A percentile compares a stretch with the other conserved stretches of the same genome.
These are phyloP conservation scores for Apophysomyces trapeziformis DNA, from an alignment of 371 early-diverging fungal genomes.

Conservation along the genomic window DNA sequence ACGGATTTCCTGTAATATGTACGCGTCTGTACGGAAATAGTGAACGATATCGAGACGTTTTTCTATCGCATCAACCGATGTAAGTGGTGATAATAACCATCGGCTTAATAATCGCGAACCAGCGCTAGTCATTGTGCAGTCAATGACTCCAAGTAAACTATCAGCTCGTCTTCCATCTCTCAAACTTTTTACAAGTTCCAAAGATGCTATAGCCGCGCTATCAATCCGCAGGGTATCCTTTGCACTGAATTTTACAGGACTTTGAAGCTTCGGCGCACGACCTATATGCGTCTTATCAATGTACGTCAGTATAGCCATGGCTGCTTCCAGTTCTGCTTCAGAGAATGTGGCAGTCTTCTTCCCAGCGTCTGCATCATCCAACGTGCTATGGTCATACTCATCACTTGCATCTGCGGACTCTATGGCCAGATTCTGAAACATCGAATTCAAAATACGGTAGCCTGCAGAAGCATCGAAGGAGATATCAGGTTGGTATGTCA, in stretches of 20 bases:
- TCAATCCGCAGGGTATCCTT: conserved; percentile 62
- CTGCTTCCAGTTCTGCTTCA: conserved; percentile 52
- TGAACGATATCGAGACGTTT: conserved; percentile 72
- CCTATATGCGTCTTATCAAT: conserved; percentile 60
- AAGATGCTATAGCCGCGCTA: conserved; percentile 59
- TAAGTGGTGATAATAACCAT: conserved; percentile 73
- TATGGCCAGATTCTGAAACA: conserved; percentile 13
- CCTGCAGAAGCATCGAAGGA: conserved; percentile 24
- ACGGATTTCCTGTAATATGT: conserved; percentile 58
- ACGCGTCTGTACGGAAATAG: conserved; percentile 56
- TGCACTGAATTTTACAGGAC: conserved; percentile 49
- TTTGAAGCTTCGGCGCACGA: conserved; percentile 48
- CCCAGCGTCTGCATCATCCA: neutral
- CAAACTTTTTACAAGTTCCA: conserved; percentile 61
- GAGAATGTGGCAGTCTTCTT: conserved; percentile 25
- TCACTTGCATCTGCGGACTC: neutral
- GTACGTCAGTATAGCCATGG: conserved; percentile 57
- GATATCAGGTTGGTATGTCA: conserved; percentile 33
- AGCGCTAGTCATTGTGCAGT: conserved; percentile 79
- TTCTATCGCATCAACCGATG: conserved; percentile 58
- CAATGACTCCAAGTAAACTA: conserved; percentile 71
- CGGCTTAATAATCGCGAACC: conserved; percentile 77
- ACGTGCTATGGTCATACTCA: neutral
- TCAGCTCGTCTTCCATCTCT: conserved; percentile 55
- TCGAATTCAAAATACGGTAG: conserved; percentile 13